These are phyloP conservation scores for Phenoliferia sp. DNA, from an alignment of 1,284 basidiomycete genomes.

Conservation along the genomic window DNA sequence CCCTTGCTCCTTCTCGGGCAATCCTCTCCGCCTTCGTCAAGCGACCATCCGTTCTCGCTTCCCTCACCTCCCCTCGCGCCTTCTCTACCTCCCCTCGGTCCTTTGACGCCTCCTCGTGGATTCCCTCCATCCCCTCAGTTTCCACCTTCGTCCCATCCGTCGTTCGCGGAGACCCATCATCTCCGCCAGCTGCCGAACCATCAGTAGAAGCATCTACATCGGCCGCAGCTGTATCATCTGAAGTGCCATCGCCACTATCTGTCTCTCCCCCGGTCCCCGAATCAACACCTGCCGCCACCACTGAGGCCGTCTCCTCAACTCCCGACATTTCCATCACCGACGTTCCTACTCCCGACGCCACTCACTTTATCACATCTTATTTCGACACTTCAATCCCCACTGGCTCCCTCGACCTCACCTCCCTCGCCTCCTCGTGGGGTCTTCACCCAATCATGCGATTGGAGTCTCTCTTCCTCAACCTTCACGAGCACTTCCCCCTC, in stretches of 20 bases:
- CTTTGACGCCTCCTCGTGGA: neutral
- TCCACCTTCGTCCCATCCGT: neutral
- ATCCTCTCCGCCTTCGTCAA: neutral
- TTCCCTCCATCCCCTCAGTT: neutral
- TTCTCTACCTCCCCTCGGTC: neutral
- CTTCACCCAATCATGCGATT: conserved; percentile 32
- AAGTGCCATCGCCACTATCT: too few relatives aligned
- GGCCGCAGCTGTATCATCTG: too few relatives aligned
- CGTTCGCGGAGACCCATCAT: neutral
- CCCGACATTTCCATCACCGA: neutral
- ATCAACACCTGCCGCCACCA: neutral
- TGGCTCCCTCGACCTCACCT: conserved; percentile 42
- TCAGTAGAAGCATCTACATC: too few relatives aligned
- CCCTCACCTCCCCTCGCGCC: neutral
- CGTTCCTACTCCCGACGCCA: neutral
- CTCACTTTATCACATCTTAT: neutral
- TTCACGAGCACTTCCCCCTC: conserved; percentile 31
- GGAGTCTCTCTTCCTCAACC: conserved; percentile 31
- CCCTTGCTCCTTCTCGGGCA: neutral
- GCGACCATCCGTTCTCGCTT: neutral
- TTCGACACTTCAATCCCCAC: conserved; percentile 1
- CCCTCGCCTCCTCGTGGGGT: conserved; percentile 27
- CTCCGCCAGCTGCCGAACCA: neutral
- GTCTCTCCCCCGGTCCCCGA: too few relatives aligned
- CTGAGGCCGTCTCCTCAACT: neutral